phyloP scores from a whole-genome alignment of 1,284 basidiomycete genomes.

The Ceratobasidium sp. region DNA sequence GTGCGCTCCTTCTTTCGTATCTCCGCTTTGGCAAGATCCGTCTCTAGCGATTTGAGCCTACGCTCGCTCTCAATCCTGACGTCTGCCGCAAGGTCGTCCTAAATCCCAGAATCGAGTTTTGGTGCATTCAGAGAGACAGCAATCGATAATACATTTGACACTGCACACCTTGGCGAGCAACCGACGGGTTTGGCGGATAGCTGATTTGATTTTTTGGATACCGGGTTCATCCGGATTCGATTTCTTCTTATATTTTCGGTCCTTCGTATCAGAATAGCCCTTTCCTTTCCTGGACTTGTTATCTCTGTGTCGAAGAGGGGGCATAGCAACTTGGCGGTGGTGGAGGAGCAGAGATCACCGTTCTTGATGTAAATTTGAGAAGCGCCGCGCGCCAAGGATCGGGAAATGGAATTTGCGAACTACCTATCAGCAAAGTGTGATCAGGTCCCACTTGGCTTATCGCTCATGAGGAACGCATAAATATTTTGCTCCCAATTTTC shows the following conservation, averaged over 20 bases:
- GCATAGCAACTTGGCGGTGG: constrained; percentile 10
- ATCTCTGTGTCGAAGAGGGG: constrained; percentile 24
- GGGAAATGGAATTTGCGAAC: constrained; percentile 11
- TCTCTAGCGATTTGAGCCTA: constrained; percentile 72
- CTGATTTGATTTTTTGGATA: constrained; percentile 74
- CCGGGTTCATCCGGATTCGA: constrained; percentile 30
- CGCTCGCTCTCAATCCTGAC: constrained; percentile 78
- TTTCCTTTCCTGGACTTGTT: background rate
- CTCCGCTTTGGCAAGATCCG: constrained; percentile 71
- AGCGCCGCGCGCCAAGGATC: constrained; percentile 21
- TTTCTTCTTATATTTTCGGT: constrained; percentile 10
- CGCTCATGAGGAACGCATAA: constrained; percentile 29
- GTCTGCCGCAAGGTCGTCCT: constrained; percentile 80
- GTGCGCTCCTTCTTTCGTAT: constrained; percentile 67
- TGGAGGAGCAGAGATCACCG: background rate
- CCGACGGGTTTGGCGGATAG: constrained; percentile 76
- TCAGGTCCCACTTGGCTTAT: constrained; percentile 27
- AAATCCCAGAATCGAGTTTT: background rate
- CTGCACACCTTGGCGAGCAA: constrained; percentile 68
- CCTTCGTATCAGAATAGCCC: background rate
- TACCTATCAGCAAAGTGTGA: constrained; percentile 15
- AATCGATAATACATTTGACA: constrained; percentile 48
- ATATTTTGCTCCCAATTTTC: constrained; percentile 23
- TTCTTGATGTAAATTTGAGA: constrained; percentile 37
- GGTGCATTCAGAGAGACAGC: background rate